Evolutionary conservation across 768 basidiomycete species (phyloP), one percentile per base, ranked within the genome.

Genomic region (Suillus paluster): DNA sequence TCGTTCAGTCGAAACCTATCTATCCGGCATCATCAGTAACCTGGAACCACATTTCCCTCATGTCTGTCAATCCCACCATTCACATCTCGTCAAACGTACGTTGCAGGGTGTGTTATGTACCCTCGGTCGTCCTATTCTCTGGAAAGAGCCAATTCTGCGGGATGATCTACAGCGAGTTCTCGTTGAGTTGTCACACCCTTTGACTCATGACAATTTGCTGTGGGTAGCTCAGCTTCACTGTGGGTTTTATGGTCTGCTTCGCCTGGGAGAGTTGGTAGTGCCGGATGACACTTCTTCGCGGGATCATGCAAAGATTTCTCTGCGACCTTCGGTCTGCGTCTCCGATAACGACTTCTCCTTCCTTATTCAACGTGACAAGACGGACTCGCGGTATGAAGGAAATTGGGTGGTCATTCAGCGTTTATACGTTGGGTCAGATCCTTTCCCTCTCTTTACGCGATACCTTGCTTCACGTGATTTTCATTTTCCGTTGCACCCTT

Each of bases 11-110:
- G 56, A 55, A 42, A 57, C 71, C 1, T 81, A 81, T 65, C 68
- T 82, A 2, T 76, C 78, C 0, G 78, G 79, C 15, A 77, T 80
- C 17, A 72, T 72, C 61, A 71, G 70, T 39, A 67, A 73, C 46
- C 70, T 71, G 14, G 67, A 72, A 57, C 7, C 48, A 1, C 52
- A 64, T 34, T 81, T 68, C 64, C 79, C 80, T 1, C 10, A 66
- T 1, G 68, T 77, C 2, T 68, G 70, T 5, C 11, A 12, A 14
- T 38, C 38, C 3, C 38, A 12, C 1, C 38, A 14, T 4, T 38
- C 11, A 1, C 38, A 1, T 14, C 38, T 38, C 12, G 38, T 38
- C 11, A 12, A 14, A 2, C 38, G 12, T 14, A 38, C 38, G 0
- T 38, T 73, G 4, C 34, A 39, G 5, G 70, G 71, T 0, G 64